phyloP scores from a whole-genome alignment of 805 yeast genomes.

The Yamadazyma endophytica region DNA sequence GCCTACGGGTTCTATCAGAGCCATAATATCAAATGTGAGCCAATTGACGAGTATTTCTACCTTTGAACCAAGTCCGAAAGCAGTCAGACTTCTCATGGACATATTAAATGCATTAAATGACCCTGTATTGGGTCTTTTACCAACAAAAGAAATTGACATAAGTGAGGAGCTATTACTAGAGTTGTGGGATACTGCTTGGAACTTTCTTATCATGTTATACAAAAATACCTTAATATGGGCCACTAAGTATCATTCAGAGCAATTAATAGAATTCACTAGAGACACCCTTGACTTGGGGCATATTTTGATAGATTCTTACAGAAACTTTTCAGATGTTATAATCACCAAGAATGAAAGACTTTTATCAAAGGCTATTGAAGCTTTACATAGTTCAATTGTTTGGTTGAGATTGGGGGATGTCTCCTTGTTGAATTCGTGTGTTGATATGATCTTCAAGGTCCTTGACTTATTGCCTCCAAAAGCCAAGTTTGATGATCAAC shows the following conservation, averaged over 20 bases:
- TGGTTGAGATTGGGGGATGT: slow-evolving; percentile 84
- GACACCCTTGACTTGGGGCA: slow-evolving; percentile 80
- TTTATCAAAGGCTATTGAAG: slow-evolving; percentile 37
- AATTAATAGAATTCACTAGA: slow-evolving; percentile 76
- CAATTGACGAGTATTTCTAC: slow-evolving; percentile 44
- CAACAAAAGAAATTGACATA: slow-evolving; percentile 3
- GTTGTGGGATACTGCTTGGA: slow-evolving; percentile 76
- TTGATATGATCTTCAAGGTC: slow-evolving; percentile 60
- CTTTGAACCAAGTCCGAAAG: slow-evolving; percentile 72
- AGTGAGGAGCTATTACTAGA: slow-evolving; percentile 2
- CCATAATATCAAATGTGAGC: slow-evolving; percentile 45
- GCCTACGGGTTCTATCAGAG: slow-evolving; percentile 42
- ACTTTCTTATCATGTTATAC: slow-evolving; percentile 64
- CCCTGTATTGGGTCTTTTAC: slow-evolving; percentile 56
- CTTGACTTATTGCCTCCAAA: slow-evolving; percentile 61
- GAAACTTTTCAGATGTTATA: slow-evolving; percentile 1
- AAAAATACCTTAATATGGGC: slow-evolving; percentile 76
- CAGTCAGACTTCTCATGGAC: slow-evolving; percentile 73
- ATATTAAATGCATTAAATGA: slow-evolving; percentile 58
- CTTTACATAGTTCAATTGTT: slow-evolving; percentile 64
- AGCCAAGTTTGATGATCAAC: slow-evolving; percentile 49
- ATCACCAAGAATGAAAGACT: slow-evolving; percentile 8
- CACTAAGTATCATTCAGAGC: slow-evolving; percentile 46
- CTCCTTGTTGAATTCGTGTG: slow-evolving; percentile 70
- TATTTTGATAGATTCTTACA: slow-evolving; percentile 58